Percentiles rank a stretch among this genome's conserved stretches.
phyloP scores from a whole-genome alignment of 1,284 basidiomycete genomes.

The Boletus sp. region DNA sequence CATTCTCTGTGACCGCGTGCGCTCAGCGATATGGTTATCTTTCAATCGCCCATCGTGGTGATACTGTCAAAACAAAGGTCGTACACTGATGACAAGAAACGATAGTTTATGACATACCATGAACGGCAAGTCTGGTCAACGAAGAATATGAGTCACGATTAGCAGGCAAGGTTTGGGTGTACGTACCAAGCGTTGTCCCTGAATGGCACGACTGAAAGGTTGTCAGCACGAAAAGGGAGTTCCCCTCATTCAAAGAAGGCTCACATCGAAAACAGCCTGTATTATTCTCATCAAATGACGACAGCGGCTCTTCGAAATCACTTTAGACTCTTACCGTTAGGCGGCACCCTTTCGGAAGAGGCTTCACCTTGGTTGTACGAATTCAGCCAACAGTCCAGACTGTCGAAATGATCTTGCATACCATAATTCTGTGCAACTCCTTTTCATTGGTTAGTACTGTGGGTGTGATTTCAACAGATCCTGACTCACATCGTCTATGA shows the following conservation, averaged over 20 bases:
- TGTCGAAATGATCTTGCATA: constrained; percentile 24
- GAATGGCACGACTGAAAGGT: constrained; percentile 25
- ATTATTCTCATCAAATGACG: not conserved
- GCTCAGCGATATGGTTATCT: constrained; percentile 42
- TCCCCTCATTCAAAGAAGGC: constrained; percentile 14
- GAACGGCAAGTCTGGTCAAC: constrained; percentile 53
- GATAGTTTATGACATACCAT: constrained; percentile 40
- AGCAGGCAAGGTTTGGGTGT: not conserved
- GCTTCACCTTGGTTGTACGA: constrained; percentile 43
- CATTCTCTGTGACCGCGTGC: constrained; percentile 34
- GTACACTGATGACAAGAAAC: not conserved
- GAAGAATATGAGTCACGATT: not conserved
- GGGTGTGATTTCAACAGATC: not conserved
- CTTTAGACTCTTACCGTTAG: constrained; percentile 55
- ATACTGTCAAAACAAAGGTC: constrained; percentile 42
- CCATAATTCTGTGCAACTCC: constrained; percentile 62
- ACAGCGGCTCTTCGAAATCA: not conserved
- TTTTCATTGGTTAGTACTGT: constrained; percentile 24
- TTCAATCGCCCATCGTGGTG: constrained; percentile 55
- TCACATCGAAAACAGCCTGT: constrained; percentile 70
- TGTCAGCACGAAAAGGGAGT: not conserved
- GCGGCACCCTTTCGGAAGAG: constrained; percentile 59
- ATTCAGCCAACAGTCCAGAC: not conserved
- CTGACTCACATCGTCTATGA: constrained; percentile 70
- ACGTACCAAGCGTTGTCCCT: constrained; percentile 28